These are phyloP conservation scores for Cladosporium sp. DNA, from an alignment of 2,329 filamentous ascomycete genomes.

Conservation along the genomic window DNA sequence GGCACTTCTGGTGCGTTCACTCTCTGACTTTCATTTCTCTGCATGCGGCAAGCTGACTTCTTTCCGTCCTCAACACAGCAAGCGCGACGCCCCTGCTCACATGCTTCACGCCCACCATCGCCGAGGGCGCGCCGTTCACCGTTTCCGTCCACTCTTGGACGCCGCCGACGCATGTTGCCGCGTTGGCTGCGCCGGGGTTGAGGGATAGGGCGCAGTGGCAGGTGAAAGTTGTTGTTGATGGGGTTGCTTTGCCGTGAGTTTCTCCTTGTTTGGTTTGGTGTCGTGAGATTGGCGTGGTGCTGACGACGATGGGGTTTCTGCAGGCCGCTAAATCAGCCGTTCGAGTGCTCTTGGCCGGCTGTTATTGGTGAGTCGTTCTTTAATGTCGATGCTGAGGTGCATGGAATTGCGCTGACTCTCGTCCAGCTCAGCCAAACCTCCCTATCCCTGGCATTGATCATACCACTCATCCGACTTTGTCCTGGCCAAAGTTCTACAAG, in stretches of 20 bases:
- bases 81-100: conserved; percentile 44
- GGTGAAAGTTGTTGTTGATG: conserved; percentile 65
- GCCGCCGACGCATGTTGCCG: not conserved
- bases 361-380: conserved; percentile 44
- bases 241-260: conserved; percentile 45
- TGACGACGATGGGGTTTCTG: conserved; percentile 14
- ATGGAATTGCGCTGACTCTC: too few relatives aligned
- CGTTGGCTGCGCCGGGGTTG: not conserved
- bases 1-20: not conserved
- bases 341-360: conserved; percentile 50
- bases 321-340: conserved; percentile 53
- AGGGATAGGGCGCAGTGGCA: conserved; percentile 41
- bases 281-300: not conserved
- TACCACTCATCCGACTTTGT: too few relatives aligned
- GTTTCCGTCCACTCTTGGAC: conserved; percentile 72
- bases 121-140: conserved; percentile 57
- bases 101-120: conserved; percentile 65
- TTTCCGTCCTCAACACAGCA: too few relatives aligned
- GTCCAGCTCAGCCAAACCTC: too few relatives aligned
- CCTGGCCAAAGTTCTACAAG: conserved; percentile 67
- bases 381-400: too few relatives aligned
- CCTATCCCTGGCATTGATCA: not conserved
- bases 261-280: not conserved
- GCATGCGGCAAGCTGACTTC: too few relatives aligned
- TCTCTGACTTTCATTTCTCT: not conserved